phyloP scores from a whole-genome alignment of 371 early-diverging fungal genomes.

The Sporodiniella umbellata region DNA sequence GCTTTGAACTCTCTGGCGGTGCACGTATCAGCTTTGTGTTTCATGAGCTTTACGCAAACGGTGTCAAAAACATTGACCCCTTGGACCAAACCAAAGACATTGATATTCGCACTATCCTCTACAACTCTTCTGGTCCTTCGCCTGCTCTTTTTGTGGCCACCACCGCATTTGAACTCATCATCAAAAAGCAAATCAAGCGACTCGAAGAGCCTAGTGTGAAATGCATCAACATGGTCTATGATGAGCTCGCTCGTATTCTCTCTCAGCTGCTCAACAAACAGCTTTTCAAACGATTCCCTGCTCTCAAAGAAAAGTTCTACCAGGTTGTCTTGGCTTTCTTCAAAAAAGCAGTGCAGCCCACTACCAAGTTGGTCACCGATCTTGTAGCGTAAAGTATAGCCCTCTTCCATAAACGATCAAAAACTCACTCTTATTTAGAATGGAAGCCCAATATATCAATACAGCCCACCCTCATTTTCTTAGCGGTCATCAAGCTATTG shows the following conservation, averaged over 20 bases:
- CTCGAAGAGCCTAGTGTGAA: constrained; percentile 95
- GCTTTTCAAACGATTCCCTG: constrained; percentile 94
- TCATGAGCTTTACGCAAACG: constrained; percentile 92
- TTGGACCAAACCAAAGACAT: constrained; percentile 96
- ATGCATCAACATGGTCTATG: constrained; percentile 91
- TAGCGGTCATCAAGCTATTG: constrained; percentile 93
- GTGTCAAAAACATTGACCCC: constrained; percentile 91
- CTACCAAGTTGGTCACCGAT: constrained; percentile 90
- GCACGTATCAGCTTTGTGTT: constrained; percentile 98
- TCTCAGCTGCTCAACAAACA: constrained; percentile 81
- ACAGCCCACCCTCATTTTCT: constrained; percentile 98
- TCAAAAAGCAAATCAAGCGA: constrained; percentile 95
- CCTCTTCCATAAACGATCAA: neutral
- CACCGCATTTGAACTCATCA: constrained; percentile 95
- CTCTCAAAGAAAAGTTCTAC: constrained; percentile 86
- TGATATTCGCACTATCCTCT: constrained; percentile 96
- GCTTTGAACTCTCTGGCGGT: constrained; percentile 95
- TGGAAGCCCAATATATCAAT: constrained; percentile 96
- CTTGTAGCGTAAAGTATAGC: constrained; percentile 64
- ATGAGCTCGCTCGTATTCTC: constrained; percentile 93
- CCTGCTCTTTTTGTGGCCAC: constrained; percentile 97
- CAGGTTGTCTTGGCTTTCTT: constrained; percentile 88
- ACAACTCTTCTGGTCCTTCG: constrained; percentile 97
- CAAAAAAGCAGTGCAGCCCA: constrained; percentile 83
- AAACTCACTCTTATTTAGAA: constrained; percentile 32